A percentile compares a stretch with the other conserved stretches of the same genome.
These are phyloP conservation scores for Saksenaea vasiformis DNA, from an alignment of 371 early-diverging fungal genomes.

Conservation along the genomic window DNA sequence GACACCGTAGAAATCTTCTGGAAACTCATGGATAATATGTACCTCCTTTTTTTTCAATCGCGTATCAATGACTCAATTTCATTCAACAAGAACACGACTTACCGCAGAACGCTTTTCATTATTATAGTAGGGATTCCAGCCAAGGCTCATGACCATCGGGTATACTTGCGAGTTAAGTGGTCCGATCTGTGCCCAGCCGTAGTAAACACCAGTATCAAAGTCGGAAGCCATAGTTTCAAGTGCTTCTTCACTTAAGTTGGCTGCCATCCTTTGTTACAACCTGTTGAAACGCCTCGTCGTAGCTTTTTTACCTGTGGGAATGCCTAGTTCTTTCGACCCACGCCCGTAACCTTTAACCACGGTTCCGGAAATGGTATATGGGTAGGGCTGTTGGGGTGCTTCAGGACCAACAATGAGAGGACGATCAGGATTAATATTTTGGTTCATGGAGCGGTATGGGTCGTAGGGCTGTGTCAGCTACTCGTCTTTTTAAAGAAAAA, in stretches of 20 bases:
- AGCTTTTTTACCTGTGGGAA: constrained; percentile 85
- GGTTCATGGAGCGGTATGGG: constrained; percentile 1
- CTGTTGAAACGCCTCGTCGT: neutral
- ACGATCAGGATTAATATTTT: constrained; percentile 48
- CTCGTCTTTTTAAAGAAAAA: neutral
- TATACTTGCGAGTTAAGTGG: constrained; percentile 55
- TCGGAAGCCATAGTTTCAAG: constrained; percentile 65
- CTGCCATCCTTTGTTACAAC: constrained; percentile 38
- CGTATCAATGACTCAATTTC: neutral
- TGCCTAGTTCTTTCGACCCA: constrained; percentile 94
- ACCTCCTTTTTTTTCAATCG: constrained; percentile 75
- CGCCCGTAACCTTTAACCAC: constrained; percentile 94
- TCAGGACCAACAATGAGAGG: constrained; percentile 64
- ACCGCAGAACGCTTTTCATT: constrained; percentile 94
- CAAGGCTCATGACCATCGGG: constrained; percentile 98
- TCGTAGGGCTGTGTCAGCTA: neutral
- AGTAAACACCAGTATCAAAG: constrained; percentile 89
- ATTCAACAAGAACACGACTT: constrained; percentile 22
- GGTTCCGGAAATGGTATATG: constrained; percentile 71
- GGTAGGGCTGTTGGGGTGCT: constrained; percentile 61
- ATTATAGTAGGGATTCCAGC: constrained; percentile 98
- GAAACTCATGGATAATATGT: constrained; percentile 89
- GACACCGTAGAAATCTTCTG: constrained; percentile 89
- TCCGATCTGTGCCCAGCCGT: constrained; percentile 89
- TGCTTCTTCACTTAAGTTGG: constrained; percentile 87